Base-by-base conservation (phyloP, 352 stramenopile species). In the Phytophthora podocarpi region DNA sequence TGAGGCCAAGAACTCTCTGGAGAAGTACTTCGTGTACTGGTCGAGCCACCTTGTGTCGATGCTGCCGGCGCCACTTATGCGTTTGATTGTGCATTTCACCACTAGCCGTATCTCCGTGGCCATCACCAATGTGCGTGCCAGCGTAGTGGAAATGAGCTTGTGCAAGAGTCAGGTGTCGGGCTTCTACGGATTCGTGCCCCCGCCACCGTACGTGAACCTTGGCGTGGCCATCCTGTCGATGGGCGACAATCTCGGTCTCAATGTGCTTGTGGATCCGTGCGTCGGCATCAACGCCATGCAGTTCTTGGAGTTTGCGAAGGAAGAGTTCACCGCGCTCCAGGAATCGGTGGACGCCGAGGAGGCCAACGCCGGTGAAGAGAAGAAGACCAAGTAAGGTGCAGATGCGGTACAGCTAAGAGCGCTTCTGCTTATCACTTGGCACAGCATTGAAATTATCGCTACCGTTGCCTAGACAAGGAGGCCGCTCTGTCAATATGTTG, bases 191-290 rank as follows among this genome's bases (percentile, higher is more conserved):
- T 94, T 94, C 49, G 76, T 92, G 43, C 85, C 85, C 10, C 85
- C 85, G n/a, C 85, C 85, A 45, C 85, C 85, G 39, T 83, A 74
- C 2, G 82, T 94, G 51, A 94, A 94, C 56, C 67, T 94, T 13
- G 85, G 85, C 35, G 70, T 94, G 18, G 81, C 80, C 32, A 85
- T 92, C 27, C 69, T 91, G 20, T 90, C 80, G 15, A 72, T 89
- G 40, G 82, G 82, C 42, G 82, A 90, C 36, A 66, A 84, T 31
- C 74, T 94, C 3, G 82, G 83, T 1, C 67, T 91, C 15, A 92
- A 91, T 46, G 83, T 90, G 36, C 72, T 90, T 16, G 82, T 91
- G 48, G 85, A 94, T 57, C 74, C 78, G 40, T 82, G 69, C 36
- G 81, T 94, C 13, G 82, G 82, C 8, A 63, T 89, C 18, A 67